These are phyloP conservation scores for Alliaria petiolata DNA, from an alignment of 345 rosid genomes.

Conservation along the genomic window DNA sequence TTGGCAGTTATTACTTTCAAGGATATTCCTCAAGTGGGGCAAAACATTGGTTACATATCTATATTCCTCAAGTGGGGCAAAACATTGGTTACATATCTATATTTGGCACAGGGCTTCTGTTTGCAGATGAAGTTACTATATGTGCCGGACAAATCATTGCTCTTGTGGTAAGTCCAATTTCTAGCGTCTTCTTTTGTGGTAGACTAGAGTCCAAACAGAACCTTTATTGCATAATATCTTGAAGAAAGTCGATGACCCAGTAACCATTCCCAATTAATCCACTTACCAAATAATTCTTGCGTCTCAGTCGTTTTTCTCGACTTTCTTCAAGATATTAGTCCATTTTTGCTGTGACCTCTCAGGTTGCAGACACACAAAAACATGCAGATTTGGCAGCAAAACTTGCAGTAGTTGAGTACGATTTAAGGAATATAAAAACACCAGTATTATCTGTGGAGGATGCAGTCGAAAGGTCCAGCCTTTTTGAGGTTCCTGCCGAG, in stretches of 20 bases:
- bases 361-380: constrained; percentile 92
- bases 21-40: constrained; percentile 71
- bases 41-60: constrained; percentile 57
- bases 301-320: background rate
- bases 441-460: constrained; percentile 78
- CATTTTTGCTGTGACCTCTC: constrained; percentile 12
- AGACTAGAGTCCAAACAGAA: constrained; percentile 21
- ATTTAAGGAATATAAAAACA: constrained; percentile 43
- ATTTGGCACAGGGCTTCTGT: constrained; percentile 58
- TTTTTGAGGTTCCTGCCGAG: constrained; percentile 60
- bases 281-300: constrained; percentile 49
- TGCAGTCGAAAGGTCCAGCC: constrained; percentile 62
- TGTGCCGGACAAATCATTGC: constrained; percentile 78
- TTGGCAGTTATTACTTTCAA: constrained; percentile 46
- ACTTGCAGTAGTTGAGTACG: constrained; percentile 65
- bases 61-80: constrained; percentile 53
- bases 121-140: constrained; percentile 65
- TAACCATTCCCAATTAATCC: background rate
- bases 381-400: constrained; percentile 69
- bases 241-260: no score
- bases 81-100: constrained; percentile 54
- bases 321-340: background rate
- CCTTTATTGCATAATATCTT: no score
- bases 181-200: constrained; percentile 3
- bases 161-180: constrained; percentile 57